A percentile compares a stretch with the other conserved stretches of the same genome.
Evolutionary conservation across 2,329 filamentous ascomycete genomes (phyloP).

Genomic region (Fusarium succisae): DNA sequence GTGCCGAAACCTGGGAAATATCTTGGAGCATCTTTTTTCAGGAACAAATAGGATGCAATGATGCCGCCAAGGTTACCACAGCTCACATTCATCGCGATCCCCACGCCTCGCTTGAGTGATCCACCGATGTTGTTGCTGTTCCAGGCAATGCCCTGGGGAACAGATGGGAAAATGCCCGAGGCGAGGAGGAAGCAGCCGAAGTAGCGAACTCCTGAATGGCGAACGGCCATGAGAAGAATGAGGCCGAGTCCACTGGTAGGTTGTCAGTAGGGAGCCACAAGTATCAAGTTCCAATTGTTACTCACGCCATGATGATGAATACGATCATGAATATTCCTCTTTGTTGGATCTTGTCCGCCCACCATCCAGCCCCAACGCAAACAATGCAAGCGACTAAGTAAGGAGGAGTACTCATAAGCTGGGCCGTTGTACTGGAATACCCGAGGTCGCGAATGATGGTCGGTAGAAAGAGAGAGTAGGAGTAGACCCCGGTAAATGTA

Average conservation of each 20-base stretch:
- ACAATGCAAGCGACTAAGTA: not conserved
- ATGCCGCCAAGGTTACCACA: not conserved
- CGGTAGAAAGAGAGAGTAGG: not conserved
- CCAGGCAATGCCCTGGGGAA: not conserved
- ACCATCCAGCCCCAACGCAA: not conserved
- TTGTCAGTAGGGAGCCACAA: not conserved
- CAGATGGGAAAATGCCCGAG: not conserved
- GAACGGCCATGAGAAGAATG: not conserved
- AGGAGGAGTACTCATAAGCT: not conserved
- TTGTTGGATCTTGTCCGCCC: not conserved
- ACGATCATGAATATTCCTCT: not conserved
- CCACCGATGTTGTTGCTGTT: not conserved
- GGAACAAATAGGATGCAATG: not conserved
- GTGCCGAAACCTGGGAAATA: not conserved
- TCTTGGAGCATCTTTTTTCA: not conserved
- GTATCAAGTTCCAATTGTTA: not conserved
- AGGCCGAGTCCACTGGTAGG: not conserved
- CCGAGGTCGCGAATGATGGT: constrained; percentile 5
- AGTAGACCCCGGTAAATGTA: not conserved
- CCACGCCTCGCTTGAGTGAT: not conserved
- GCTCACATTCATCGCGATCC: constrained; percentile 1
- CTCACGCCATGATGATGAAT: not conserved
- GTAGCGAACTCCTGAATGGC: not conserved
- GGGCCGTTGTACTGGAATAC: not conserved
- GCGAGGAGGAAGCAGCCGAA: not conserved